A percentile compares a stretch with the other conserved stretches of the same genome.
Conservation (phyloP, 257 asterid species). For the Lithospermum erythrorhizon region DNA sequence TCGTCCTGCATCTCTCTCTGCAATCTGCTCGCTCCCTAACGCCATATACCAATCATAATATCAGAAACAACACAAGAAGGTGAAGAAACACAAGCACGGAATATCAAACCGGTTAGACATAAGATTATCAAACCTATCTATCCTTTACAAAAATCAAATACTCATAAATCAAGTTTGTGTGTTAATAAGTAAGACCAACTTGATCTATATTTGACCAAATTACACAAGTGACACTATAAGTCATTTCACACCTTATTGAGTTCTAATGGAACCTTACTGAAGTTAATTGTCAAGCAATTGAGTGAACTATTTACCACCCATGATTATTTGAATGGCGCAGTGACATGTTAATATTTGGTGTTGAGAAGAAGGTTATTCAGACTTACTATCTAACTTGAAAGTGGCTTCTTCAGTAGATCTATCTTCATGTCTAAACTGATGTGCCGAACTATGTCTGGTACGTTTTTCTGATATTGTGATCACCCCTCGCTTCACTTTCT, state of each 20-base stretch:
- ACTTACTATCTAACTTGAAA: constrained; percentile 3
- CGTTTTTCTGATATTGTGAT: constrained; percentile 48
- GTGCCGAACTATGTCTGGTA: constrained; percentile 13
- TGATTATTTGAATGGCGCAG: background rate
- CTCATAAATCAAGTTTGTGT: no score
- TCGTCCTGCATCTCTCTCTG: background rate
- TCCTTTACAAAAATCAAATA: no score
- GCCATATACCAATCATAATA: background rate
- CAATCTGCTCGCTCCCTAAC: background rate
- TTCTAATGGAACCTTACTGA: no score
- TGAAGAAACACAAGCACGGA: background rate
- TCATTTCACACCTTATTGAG: no score
- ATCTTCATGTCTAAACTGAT: constrained; percentile 3
- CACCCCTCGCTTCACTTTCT: constrained; percentile 41
- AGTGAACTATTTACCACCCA: background rate
- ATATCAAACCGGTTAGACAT: background rate
- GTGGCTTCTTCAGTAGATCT: background rate
- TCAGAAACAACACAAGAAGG: background rate
- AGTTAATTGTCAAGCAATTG: no score
- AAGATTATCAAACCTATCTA: no score
- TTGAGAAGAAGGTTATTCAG: background rate
- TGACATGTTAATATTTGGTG: background rate
- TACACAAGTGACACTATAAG: no score
- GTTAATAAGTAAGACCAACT: no score
- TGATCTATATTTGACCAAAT: no score